These are phyloP conservation scores for Cryptococcus sp. DNA, from an alignment of 1,284 basidiomycete genomes.

Conservation along the genomic window DNA sequence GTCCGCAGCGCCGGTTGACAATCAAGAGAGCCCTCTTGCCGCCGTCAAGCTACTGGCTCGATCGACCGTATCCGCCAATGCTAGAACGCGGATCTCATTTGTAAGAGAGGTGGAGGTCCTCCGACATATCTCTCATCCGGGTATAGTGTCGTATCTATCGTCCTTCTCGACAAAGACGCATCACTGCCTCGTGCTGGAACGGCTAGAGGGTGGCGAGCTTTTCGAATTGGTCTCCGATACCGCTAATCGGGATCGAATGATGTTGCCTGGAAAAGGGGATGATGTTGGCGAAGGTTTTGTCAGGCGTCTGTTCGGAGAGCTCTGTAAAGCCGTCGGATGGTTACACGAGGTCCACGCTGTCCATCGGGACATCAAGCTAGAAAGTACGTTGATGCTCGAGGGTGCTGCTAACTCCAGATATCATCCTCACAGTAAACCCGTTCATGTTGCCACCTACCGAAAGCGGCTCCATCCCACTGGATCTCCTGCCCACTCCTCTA, in stretches of 20 bases:
- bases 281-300: conserved; percentile 52
- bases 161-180: conserved; percentile 70
- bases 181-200: conserved; percentile 77
- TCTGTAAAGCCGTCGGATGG: conserved; percentile 78
- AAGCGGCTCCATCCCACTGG: conserved; percentile 43
- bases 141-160: conserved; percentile 68
- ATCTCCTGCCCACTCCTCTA: conserved; percentile 55
- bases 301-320: conserved; percentile 70
- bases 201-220: conserved; percentile 75
- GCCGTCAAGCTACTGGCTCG: conserved; percentile 81
- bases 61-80: conserved; percentile 54
- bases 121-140: conserved; percentile 77
- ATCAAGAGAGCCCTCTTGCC: conserved; percentile 52
- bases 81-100: conserved; percentile 76
- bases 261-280: conserved; percentile 15
- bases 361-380: conserved; percentile 89
- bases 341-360: conserved; percentile 83
- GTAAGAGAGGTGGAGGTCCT: conserved; percentile 83
- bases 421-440: conserved; percentile 55
- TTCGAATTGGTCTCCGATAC: conserved; percentile 71
- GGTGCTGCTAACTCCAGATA: conserved; percentile 49
- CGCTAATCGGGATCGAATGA: conserved; percentile 52
- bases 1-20: conserved; percentile 54
- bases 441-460: conserved; percentile 45
- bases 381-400: conserved; percentile 61